phyloP scores from a whole-genome alignment of 208 protist species.

The Phytomonas sp. region DNA sequence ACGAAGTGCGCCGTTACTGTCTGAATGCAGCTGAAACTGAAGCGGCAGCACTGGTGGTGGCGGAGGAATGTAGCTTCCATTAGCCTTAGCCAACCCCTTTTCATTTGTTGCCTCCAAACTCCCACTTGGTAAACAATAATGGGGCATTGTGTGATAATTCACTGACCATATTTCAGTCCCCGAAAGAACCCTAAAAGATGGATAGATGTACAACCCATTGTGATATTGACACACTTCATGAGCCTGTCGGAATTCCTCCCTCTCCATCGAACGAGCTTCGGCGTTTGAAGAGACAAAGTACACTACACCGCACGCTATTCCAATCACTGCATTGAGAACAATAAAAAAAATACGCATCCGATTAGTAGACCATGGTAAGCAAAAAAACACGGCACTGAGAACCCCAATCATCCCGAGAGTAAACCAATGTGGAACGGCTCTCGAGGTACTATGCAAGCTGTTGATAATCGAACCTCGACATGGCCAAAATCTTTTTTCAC shows the following conservation, averaged over 20 bases:
- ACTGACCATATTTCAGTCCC: not conserved
- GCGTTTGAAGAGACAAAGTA: slow-evolving; percentile 15
- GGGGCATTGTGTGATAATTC: not conserved
- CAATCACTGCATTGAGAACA: slow-evolving; percentile 30
- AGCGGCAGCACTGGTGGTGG: not conserved
- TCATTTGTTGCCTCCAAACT: not conserved
- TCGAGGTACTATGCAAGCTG: not conserved
- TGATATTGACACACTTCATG: not conserved
- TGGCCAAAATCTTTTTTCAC: not conserved
- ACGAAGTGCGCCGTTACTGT: not conserved
- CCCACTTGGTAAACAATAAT: not conserved
- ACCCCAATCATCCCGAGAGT: slow-evolving; percentile 25
- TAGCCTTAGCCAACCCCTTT: not conserved
- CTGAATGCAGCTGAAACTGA: not conserved
- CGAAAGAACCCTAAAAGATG: not conserved
- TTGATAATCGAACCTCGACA: not conserved
- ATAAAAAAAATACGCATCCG: slow-evolving; percentile 62
- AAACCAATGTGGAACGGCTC: not conserved
- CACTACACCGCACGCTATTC: slow-evolving; percentile 28
- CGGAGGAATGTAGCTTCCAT: not conserved
- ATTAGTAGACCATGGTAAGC: slow-evolving; percentile 60
- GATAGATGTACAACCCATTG: not conserved
- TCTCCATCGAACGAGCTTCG: not conserved
- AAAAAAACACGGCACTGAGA: slow-evolving; percentile 52
- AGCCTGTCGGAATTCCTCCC: not conserved